Conservation (phyloP, 495 filamentous ascomycete genomes). For the Trichoderma erinaceum region DNA sequence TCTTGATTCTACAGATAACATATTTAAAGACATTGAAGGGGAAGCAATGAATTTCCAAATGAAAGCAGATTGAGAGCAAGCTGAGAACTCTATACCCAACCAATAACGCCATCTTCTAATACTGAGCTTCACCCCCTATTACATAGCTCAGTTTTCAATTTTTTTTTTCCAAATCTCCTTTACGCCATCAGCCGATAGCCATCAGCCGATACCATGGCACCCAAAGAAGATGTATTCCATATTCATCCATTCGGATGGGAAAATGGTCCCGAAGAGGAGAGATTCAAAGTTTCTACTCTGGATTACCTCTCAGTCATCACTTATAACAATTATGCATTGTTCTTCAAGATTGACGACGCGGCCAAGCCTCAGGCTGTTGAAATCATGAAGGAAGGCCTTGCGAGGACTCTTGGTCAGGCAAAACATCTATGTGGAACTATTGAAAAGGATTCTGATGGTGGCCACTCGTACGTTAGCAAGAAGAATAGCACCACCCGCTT, state of each 20-base stretch:
- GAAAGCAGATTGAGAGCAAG: too few species aligned
- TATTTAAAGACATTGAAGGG: too few species aligned
- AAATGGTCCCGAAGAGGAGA: slow-evolving; percentile 24
- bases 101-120: too few species aligned
- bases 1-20: too few species aligned
- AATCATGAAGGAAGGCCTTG: slow-evolving; percentile 32
- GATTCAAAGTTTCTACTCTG: slow-evolving; percentile 27
- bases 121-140: too few species aligned
- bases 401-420: slow-evolving; percentile 36
- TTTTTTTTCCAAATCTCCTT: not conserved
- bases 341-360: slow-evolving; percentile 34
- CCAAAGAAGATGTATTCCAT: slow-evolving; percentile 21
- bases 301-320: slow-evolving; percentile 29
- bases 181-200: not conserved
- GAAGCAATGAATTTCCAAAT: too few species aligned
- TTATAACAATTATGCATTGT: slow-evolving; percentile 35
- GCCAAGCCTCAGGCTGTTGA: slow-evolving; percentile 25
- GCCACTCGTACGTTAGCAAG: slow-evolving; percentile 38
- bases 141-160: not conserved
- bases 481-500: slow-evolving; percentile 36
- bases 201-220: not conserved
- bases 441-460: slow-evolving; percentile 30
- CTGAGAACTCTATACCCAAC: too few species aligned
- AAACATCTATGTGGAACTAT: slow-evolving; percentile 40
- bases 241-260: slow-evolving; percentile 28